Evolutionary conservation across 495 filamentous ascomycete genomes (phyloP).

Genomic region (Penicillium egyptiacum): DNA sequence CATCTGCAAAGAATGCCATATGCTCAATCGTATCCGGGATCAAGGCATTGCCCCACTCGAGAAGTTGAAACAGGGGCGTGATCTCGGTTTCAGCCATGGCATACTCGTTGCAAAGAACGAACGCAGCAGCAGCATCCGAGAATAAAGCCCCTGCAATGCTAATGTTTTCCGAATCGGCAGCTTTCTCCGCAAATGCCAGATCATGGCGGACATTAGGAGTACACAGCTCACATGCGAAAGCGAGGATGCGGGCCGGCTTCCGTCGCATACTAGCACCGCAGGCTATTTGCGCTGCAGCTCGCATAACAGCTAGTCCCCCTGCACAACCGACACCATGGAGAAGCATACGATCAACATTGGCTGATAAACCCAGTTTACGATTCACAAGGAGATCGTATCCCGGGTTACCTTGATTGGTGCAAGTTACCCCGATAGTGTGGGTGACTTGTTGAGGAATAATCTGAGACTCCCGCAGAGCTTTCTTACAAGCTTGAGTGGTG

Average conservation of each 20-base stretch:
- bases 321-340: conserved; percentile 64
- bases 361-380: conserved; percentile 50
- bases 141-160: conserved; percentile 62
- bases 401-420: conserved; percentile 66
- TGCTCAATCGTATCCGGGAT: conserved; percentile 46
- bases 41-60: conserved; percentile 59
- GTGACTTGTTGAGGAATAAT: conserved; percentile 54
- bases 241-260: conserved; percentile 36
- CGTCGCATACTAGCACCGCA: conserved; percentile 53
- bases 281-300: conserved; percentile 61
- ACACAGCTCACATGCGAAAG: conserved; percentile 61
- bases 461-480: conserved; percentile 55
- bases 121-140: conserved; percentile 61
- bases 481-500: conserved; percentile 55
- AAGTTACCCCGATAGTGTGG: conserved; percentile 65
- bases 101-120: conserved; percentile 56
- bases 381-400: conserved; percentile 65
- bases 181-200: too few relatives aligned
- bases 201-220: conserved; percentile 59
- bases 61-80: conserved; percentile 51
- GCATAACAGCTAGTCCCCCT: conserved; percentile 65
- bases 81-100: conserved; percentile 18
- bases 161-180: too few relatives aligned
- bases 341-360: conserved; percentile 55
- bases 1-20: not conserved